Percentiles rank a stretch among this genome's conserved stretches.
Evolutionary conservation across 129 eudicot species (phyloP).

Genomic region (Chrysanthemum makinoi): DNA sequence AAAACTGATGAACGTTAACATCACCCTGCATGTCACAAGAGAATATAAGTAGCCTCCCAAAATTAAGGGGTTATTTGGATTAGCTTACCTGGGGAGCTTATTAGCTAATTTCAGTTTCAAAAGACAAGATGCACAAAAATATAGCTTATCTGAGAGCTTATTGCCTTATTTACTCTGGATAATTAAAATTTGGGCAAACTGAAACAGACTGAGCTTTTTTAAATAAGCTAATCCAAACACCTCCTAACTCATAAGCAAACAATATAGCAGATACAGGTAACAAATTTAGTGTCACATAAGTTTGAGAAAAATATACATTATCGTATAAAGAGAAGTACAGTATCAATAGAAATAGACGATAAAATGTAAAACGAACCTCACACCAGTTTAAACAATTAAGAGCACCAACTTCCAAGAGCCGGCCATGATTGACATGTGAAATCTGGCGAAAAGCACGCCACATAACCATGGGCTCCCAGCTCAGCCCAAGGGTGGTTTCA

Average conservation of each 20-base stretch:
- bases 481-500: slow-evolving; percentile 68
- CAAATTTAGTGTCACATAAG: background rate
- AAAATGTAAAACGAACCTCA: slow-evolving; percentile 48
- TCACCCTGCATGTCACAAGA: slow-evolving; percentile 47
- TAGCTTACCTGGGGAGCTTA: too few species aligned
- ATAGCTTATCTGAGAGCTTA: too few species aligned
- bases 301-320: background rate
- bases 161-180: too few species aligned
- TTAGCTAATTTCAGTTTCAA: too few species aligned
- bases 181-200: too few species aligned
- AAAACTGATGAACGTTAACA: slow-evolving; percentile 52
- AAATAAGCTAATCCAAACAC: too few species aligned
- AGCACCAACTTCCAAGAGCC: slow-evolving; percentile 54
- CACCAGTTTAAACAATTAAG: slow-evolving; percentile 79
- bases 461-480: slow-evolving; percentile 99
- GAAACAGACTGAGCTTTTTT: too few species aligned
- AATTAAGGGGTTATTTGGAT: too few species aligned
- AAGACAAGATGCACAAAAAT: too few species aligned
- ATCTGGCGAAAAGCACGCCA: slow-evolving; percentile 93
- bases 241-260: background rate
- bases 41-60: background rate
- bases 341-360: background rate
- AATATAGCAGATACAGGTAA: background rate
- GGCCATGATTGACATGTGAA: slow-evolving; percentile 29
- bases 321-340: background rate